A percentile compares a stretch with the other conserved stretches of the same genome.
Evolutionary conservation across 495 filamentous ascomycete species (phyloP).

Genomic region (Aspergillus incahuasiensis): DNA sequence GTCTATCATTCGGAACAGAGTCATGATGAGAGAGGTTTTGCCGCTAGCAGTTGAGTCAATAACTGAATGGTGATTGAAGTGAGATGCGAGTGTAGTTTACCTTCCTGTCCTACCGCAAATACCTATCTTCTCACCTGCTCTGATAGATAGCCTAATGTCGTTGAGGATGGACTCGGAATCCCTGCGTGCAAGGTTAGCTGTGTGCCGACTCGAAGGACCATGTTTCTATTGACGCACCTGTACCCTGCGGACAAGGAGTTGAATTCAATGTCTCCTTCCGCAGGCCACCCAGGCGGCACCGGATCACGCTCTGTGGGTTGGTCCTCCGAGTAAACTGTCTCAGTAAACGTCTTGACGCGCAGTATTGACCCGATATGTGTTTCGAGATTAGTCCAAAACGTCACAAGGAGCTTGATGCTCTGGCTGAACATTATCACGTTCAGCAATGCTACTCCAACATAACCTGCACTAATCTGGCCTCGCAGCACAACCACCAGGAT

Average conservation of each 20-base stretch:
- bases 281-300: conserved; percentile 45
- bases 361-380: conserved; percentile 54
- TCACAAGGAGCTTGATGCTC: conserved; percentile 46
- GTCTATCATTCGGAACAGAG: conserved; percentile 52
- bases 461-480: conserved; percentile 42
- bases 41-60: conserved; percentile 26
- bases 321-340: conserved; percentile 46
- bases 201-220: too few species aligned
- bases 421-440: conserved; percentile 55
- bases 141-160: conserved; percentile 46
- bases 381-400: conserved; percentile 56
- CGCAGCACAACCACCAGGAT: conserved; percentile 41
- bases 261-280: conserved; percentile 49
- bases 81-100: conserved; percentile 21
- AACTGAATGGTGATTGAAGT: neutral
- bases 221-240: conserved; percentile 21
- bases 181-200: conserved; percentile 15
- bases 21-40: conserved; percentile 46
- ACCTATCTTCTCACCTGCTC: conserved; percentile 53
- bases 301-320: conserved; percentile 34
- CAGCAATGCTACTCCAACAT: conserved; percentile 53
- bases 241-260: conserved; percentile 37
- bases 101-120: conserved; percentile 49
- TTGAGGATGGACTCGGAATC: conserved; percentile 41
- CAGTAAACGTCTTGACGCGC: conserved; percentile 54